These are phyloP conservation scores for Phylloporus arenicola DNA, from an alignment of 768 basidiomycete genomes.

Conservation along the genomic window DNA sequence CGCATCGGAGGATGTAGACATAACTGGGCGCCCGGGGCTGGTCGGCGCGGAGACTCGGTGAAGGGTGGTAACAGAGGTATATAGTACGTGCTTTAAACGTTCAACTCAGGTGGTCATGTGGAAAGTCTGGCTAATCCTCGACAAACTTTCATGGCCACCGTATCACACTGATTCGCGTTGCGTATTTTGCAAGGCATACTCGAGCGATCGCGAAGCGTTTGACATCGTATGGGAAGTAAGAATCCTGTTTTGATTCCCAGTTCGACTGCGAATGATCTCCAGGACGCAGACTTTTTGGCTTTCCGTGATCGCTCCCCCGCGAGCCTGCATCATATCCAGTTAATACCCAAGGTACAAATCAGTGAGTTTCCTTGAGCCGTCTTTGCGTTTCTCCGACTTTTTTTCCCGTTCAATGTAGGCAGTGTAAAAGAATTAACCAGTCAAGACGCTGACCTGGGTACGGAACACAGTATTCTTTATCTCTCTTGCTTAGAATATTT, in stretches of 20 bases:
- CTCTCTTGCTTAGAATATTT: constrained; percentile 18
- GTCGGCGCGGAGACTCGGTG: not conserved
- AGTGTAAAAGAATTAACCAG: constrained; percentile 47
- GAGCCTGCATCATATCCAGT: constrained; percentile 42
- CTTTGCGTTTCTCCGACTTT: not conserved
- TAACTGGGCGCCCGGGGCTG: not conserved
- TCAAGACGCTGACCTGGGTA: constrained; percentile 48
- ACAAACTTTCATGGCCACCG: not conserved
- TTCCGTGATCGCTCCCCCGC: constrained; percentile 50
- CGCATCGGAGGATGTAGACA: constrained; percentile 29
- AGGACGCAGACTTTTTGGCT: constrained; percentile 48
- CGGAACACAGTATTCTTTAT: constrained; percentile 10
- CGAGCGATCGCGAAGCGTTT: constrained; percentile 36
- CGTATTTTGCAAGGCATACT: constrained; percentile 41
- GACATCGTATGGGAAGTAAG: constrained; percentile 47
- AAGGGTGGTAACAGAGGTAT: not conserved
- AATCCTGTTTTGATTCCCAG: not conserved
- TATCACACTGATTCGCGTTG: constrained; percentile 1
- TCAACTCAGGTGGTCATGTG: not conserved
- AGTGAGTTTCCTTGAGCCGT: constrained; percentile 26
- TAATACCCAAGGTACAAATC: constrained; percentile 51
- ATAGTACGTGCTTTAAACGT: not conserved
- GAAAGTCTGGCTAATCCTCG: not conserved
- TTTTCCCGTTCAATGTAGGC: constrained; percentile 33
- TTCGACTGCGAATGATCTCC: not conserved